Evolutionary conservation across 2,329 filamentous ascomycete genomes (phyloP), one percentile per base, ranked within the genome.

Genomic region (Fusarium vanettenii): DNA sequence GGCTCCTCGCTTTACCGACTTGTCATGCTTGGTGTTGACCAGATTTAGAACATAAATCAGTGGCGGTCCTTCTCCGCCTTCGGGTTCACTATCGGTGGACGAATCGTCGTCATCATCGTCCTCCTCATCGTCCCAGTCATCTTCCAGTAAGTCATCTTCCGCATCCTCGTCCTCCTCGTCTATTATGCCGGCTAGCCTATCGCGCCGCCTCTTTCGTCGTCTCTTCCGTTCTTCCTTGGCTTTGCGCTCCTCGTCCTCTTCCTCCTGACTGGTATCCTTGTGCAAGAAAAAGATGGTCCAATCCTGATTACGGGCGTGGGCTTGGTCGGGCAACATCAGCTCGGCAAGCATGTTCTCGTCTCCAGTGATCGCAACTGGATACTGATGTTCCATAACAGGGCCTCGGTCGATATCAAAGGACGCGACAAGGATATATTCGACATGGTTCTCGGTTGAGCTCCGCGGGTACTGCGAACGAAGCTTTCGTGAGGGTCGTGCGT

Each of bases 221-320:
- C 83, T 85, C 65, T 82, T 87, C 78, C 88, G 85, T 76, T 87
- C 86, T 79, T 88, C 85, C 74, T 89, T 92, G 43, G 87, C 87
- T 64, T 86, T 87, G 70, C 87, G 87, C 77, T 94, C 93, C 66
- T 92, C 90, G 33, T 95, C 93, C 70, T 97, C 95, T 67, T 96
- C 94, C 69, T 94, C 92, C 60, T 93, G 91, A 70, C 91, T 95
- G 5, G 92, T 94, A 82, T 99, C 97, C 82, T 98, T 98, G 85
- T 99, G 97, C 66, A 99, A 83, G 82, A 99, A 99, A 86, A 99
- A 99, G 65, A 98, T 98, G 48, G 97, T 99, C 97, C 97, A 99
- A 82, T 99, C 97, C 84, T 98, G 95, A 80, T 94, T 96, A 43
- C 97, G 91, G 71, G 97, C 92, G 84, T 99, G 97, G 25, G 96